These are phyloP conservation scores for Vitis hybrid DNA, from an alignment of 177 flowering plant species.

Conservation along the genomic window DNA sequence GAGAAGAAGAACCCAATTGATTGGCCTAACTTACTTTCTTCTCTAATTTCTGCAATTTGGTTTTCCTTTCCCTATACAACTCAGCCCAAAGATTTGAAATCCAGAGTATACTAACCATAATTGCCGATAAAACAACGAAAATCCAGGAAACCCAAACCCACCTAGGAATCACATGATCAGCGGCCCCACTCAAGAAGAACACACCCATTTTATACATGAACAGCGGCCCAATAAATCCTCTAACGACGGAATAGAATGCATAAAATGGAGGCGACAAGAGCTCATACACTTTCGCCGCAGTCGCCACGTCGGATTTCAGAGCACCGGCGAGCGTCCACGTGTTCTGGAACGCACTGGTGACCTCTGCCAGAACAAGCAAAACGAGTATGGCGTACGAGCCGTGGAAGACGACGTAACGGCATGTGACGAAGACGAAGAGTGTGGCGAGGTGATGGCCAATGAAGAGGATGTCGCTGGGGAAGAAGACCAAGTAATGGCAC, in stretches of 20 bases:
- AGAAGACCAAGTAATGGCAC: slow-evolving; percentile 47
- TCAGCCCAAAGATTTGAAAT: slow-evolving; percentile 50
- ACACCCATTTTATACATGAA: slow-evolving; percentile 44
- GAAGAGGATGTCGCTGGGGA: slow-evolving; percentile 53
- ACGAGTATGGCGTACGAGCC: slow-evolving; percentile 47
- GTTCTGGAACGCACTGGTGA: slow-evolving; percentile 60
- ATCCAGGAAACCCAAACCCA: slow-evolving; percentile 66
- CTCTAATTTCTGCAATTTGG: slow-evolving; percentile 20
- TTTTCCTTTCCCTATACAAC: slow-evolving; percentile 35
- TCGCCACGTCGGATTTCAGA: slow-evolving; percentile 22
- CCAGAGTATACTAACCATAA: slow-evolving; percentile 54
- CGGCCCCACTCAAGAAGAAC: slow-evolving; percentile 38
- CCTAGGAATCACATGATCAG: slow-evolving; percentile 37
- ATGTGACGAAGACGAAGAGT: slow-evolving; percentile 57
- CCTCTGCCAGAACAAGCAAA: slow-evolving; percentile 53
- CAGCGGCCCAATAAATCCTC: slow-evolving; percentile 50
- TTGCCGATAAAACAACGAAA: slow-evolving; percentile 37
- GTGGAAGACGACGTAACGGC: slow-evolving; percentile 43
- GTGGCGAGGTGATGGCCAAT: slow-evolving; percentile 62
- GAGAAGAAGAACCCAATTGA: too few relatives aligned
- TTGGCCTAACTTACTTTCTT: slow-evolving; percentile 29
- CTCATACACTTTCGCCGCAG: slow-evolving; percentile 37
- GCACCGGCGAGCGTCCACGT: slow-evolving; percentile 53
- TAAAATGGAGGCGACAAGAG: slow-evolving; percentile 54
- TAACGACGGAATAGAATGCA: slow-evolving; percentile 40